phyloP scores from a whole-genome alignment of 768 basidiomycete species.

The Hygrophorus russula region DNA sequence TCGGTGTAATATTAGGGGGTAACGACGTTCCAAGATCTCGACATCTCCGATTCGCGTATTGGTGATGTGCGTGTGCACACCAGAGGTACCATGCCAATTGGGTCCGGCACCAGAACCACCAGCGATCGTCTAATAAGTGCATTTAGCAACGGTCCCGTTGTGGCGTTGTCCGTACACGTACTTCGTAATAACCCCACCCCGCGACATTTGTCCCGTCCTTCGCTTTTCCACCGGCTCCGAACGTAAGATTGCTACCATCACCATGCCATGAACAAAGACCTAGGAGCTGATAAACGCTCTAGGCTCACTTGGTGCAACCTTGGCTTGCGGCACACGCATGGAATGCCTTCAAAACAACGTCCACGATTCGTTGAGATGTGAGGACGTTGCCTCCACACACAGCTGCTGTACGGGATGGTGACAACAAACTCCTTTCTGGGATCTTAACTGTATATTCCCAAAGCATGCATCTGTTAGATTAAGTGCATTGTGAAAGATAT shows the following conservation, averaged over 20 bases:
- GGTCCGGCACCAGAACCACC: slow-evolving; percentile 91
- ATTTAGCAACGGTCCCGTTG: slow-evolving; percentile 3
- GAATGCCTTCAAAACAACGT: slow-evolving; percentile 89
- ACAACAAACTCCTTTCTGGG: slow-evolving; percentile 66
- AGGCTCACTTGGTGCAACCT: slow-evolving; percentile 79
- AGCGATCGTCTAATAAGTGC: slow-evolving; percentile 62
- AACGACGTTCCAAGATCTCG: slow-evolving; percentile 87
- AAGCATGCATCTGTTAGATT: background rate
- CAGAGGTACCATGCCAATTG: slow-evolving; percentile 83
- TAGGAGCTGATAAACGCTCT: background rate
- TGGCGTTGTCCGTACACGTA: slow-evolving; percentile 15
- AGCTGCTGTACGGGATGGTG: slow-evolving; percentile 78
- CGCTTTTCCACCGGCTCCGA: slow-evolving; percentile 82
- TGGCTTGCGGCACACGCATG: slow-evolving; percentile 87
- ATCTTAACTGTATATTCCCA: slow-evolving; percentile 46
- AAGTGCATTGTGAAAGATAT: background rate
- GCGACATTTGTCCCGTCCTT: slow-evolving; percentile 60
- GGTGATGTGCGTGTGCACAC: slow-evolving; percentile 90
- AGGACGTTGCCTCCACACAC: slow-evolving; percentile 91
- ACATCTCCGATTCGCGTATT: slow-evolving; percentile 91
- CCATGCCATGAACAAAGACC: slow-evolving; percentile 5
- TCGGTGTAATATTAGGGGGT: slow-evolving; percentile 80
- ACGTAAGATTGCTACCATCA: slow-evolving; percentile 64
- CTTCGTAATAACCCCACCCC: slow-evolving; percentile 91
- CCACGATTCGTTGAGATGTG: slow-evolving; percentile 88